Base-by-base conservation (phyloP, 495 filamentous ascomycete species). In the Massariosphaeria phaeospora region DNA sequence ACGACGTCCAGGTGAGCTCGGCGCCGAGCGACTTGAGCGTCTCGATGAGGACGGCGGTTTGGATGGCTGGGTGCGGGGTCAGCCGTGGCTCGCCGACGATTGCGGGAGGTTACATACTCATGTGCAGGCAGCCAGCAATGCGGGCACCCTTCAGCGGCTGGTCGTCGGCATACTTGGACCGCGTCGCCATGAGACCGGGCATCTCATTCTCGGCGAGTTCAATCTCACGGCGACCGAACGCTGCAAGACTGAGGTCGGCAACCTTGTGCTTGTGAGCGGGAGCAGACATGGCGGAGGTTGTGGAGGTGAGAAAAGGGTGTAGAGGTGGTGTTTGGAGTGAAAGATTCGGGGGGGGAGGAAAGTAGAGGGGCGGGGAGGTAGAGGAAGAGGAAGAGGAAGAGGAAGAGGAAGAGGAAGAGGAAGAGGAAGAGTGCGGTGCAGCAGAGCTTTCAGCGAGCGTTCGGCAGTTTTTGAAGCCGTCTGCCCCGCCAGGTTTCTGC, bases 171-270 rank as follows among this genome's bases (percentile, higher is more conserved):
- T 98, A 98, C 78, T 95, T 95, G 61, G 70, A 64, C 70, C 93
- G 84, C 68, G 91, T 97, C 64, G 86, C 81, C 89, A 98, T 96
- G 59, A 98, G 82, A 80, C 93, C 91, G 45, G 88, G 87, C 88
- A 95, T 95, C 78, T 95, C 93, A 79, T 95, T 91, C 81, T 98
- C 91, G 55, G 93, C 91, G 63, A 98, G 79, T 74, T 96, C 90
- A 67, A 98, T 96, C 82, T 98, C 93, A 70, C 91, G 91, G 77
- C 93, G 93, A 73, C 93, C 93, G 70, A 98, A 98, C 72, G 93
- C 93, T 68, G 93, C 91, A 69, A 97, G 83, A 69, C 85, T 83
- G 69, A 98, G 86, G 79, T 98, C 93, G 67, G 91, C 89, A 77
- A 98, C 90, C 86, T 97, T 95, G 84, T 84, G 93, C 73, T 86